Evolutionary conservation across 495 filamentous ascomycete genomes (phyloP).

Genomic region (Neurospora sp.): DNA sequence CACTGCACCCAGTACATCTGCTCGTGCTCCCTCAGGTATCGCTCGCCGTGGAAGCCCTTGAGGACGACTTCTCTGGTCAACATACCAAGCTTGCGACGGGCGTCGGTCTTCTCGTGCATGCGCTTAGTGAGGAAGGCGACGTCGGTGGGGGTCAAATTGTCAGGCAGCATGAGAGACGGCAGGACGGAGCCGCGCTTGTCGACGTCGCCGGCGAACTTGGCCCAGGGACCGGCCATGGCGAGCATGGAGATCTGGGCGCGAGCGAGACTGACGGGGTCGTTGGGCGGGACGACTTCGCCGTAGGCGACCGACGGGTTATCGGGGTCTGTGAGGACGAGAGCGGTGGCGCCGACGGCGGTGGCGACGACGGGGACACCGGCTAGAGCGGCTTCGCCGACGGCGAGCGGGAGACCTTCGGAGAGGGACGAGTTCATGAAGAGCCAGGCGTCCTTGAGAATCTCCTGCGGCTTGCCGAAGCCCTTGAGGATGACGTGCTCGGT

Average conservation of each 20-base stretch:
- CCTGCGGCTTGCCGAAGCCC: conserved; percentile 47
- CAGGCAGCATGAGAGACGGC: conserved; percentile 36
- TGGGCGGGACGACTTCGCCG: conserved; percentile 53
- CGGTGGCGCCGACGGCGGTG: conserved; percentile 55
- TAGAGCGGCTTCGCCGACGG: conserved; percentile 54
- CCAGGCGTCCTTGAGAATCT: conserved; percentile 52
- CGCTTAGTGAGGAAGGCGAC: conserved; percentile 44
- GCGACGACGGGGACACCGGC: conserved; percentile 55
- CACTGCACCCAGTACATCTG: conserved; percentile 54
- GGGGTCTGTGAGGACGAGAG: conserved; percentile 51
- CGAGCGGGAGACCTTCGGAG: conserved; percentile 54
- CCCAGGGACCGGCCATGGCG: conserved; percentile 51
- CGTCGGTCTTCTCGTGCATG: conserved; percentile 52
- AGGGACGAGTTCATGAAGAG: conserved; percentile 59
- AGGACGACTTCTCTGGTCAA: conserved; percentile 49
- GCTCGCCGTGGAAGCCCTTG: conserved; percentile 49
- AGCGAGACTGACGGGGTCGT: conserved; percentile 48
- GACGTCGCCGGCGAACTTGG: conserved; percentile 14
- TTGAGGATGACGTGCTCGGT: conserved; percentile 41
- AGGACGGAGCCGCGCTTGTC: conserved; percentile 8
- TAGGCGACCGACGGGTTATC: conserved; percentile 43
- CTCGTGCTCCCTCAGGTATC: conserved; percentile 58
- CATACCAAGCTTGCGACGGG: conserved; percentile 51
- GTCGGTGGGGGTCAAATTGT: conserved; percentile 37
- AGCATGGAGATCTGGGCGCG: conserved; percentile 53